phyloP scores from a whole-genome alignment of 495 filamentous ascomycete genomes.

The Podospora australis region DNA sequence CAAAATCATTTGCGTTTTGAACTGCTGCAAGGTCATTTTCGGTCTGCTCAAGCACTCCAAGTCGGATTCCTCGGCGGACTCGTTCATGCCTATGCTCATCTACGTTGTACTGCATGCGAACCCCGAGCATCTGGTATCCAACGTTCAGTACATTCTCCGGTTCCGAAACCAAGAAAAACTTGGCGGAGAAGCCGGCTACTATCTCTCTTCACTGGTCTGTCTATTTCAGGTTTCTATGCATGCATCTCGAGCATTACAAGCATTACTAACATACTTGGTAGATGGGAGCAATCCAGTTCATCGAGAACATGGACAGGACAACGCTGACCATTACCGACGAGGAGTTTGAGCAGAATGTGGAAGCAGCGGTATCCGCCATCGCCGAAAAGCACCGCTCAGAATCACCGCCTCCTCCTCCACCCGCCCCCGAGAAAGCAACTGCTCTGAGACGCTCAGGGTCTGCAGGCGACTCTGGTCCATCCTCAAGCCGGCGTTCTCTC shows the following conservation, averaged over 20 bases:
- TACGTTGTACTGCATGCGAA: slow-evolving; percentile 93
- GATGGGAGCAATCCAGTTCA: slow-evolving; percentile 95
- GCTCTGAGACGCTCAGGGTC: slow-evolving; percentile 38
- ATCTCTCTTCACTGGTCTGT: slow-evolving; percentile 86
- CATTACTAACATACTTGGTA: slow-evolving; percentile 31
- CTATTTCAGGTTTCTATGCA: too few species aligned
- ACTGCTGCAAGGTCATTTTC: slow-evolving; percentile 99
- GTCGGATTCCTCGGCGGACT: slow-evolving; percentile 89
- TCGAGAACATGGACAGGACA: slow-evolving; percentile 92
- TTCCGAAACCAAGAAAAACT: slow-evolving; percentile 98
- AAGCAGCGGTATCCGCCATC: slow-evolving; percentile 92
- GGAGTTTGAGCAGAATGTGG: slow-evolving; percentile 92
- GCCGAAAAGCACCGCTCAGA: slow-evolving; percentile 72
- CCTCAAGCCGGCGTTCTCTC: slow-evolving; percentile 34
- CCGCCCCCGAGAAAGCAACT: slow-evolving; percentile 56
- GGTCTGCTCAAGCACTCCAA: slow-evolving; percentile 90
- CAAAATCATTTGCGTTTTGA: slow-evolving; percentile 96
- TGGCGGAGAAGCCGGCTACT: slow-evolving; percentile 94
- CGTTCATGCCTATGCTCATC: slow-evolving; percentile 91
- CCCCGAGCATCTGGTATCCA: slow-evolving; percentile 90
- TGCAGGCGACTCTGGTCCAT: slow-evolving; percentile 15
- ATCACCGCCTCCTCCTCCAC: slow-evolving; percentile 36
- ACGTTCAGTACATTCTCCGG: slow-evolving; percentile 94
- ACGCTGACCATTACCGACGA: slow-evolving; percentile 88
- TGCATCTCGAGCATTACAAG: too few species aligned